A percentile compares a stretch with the other conserved stretches of the same genome.
Evolutionary conservation across 139 green algal species (phyloP).

Genomic region (Coccomyxa sp.): DNA sequence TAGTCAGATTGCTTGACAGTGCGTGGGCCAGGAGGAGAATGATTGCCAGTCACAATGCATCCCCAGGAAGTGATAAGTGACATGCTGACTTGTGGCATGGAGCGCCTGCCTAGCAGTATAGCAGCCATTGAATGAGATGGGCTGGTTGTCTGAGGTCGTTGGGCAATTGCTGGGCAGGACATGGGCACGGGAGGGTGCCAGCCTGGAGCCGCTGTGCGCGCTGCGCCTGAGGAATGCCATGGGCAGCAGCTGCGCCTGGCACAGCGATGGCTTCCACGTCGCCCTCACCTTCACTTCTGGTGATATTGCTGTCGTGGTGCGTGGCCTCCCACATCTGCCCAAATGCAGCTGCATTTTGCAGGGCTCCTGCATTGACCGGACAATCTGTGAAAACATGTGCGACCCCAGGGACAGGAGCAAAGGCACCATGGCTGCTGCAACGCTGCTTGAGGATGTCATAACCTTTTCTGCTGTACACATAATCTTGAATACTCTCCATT

Average conservation of each 20-base stretch:
- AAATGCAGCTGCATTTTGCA: not conserved
- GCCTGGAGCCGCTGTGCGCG: not conserved
- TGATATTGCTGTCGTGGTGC: constrained; percentile 2
- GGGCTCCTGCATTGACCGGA: not conserved
- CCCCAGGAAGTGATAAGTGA: not conserved
- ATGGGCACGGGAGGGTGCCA: not conserved
- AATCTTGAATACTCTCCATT: too few relatives aligned
- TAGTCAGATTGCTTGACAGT: not conserved
- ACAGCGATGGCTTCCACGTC: not conserved
- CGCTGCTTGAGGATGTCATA: not conserved
- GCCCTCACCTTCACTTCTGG: constrained; percentile 3
- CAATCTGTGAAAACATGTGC: not conserved
- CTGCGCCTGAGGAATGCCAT: constrained; percentile 10
- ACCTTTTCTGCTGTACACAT: not conserved
- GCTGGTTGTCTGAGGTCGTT: not conserved
- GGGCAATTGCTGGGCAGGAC: not conserved
- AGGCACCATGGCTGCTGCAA: not conserved
- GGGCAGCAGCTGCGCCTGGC: constrained; percentile 7
- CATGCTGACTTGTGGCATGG: too few relatives aligned
- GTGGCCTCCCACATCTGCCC: not conserved
- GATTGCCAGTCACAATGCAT: not conserved
- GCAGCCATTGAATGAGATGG: not conserved
- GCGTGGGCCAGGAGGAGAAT: not conserved
- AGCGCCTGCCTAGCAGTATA: too few relatives aligned
- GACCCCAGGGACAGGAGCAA: not conserved